phyloP scores from a whole-genome alignment of 179 eudicot genomes.

The Camellia oleifera region DNA sequence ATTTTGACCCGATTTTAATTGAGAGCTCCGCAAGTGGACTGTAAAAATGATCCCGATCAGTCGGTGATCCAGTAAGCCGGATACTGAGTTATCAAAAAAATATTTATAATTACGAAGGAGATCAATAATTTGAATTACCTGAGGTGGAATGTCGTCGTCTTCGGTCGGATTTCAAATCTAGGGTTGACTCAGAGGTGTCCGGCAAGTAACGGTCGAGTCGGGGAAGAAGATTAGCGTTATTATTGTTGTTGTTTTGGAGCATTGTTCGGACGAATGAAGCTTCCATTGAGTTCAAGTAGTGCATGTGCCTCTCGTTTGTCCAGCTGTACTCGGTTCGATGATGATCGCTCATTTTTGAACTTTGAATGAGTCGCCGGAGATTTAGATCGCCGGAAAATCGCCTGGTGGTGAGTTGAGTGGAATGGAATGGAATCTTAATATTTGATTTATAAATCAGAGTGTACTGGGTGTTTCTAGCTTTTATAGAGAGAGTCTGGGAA shows the following conservation, averaged over 20 bases:
- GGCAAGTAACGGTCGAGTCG: constrained; percentile 52
- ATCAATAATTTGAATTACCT: constrained; percentile 9
- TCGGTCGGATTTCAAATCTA: constrained; percentile 24
- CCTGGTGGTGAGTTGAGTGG: too few relatives aligned
- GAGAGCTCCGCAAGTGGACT: too few relatives aligned
- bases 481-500: too few relatives aligned
- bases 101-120: too few relatives aligned
- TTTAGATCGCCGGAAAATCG: background rate
- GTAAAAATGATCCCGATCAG: too few relatives aligned
- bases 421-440: too few relatives aligned
- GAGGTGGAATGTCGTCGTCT: constrained; percentile 18
- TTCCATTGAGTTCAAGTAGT: constrained; percentile 53
- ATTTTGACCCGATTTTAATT: too few relatives aligned
- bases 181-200: constrained; percentile 63
- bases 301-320: constrained; percentile 58
- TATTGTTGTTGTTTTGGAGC: constrained; percentile 19
- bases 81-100: too few relatives aligned
- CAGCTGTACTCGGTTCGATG: constrained; percentile 21
- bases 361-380: background rate
- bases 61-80: too few relatives aligned
- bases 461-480: too few relatives aligned
- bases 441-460: too few relatives aligned
- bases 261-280: constrained; percentile 46
- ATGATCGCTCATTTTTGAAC: constrained; percentile 1
- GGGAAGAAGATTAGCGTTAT: background rate